Conservation (phyloP, 2,329 filamentous ascomycete species). For the Fusarium palustre region DNA sequence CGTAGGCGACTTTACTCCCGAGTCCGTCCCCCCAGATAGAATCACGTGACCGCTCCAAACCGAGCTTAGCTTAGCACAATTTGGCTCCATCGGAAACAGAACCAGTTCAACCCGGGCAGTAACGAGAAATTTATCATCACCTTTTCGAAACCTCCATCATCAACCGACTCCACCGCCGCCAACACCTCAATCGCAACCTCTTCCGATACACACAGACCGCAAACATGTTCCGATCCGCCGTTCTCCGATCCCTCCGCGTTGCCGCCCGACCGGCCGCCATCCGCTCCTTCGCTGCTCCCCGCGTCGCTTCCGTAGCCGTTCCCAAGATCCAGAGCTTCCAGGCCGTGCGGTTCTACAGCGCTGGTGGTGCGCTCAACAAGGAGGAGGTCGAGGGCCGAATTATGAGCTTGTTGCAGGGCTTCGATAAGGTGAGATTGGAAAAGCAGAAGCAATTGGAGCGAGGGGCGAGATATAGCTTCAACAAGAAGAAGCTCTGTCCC, state of each 20-base stretch:
- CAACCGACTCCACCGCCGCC: constrained; percentile 21
- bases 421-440: constrained; percentile 77
- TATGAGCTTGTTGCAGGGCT: constrained; percentile 91
- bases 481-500: neutral
- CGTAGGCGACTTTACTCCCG: constrained; percentile 12
- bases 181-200: constrained; percentile 28
- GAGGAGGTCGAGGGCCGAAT: constrained; percentile 92
- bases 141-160: constrained; percentile 26
- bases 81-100: constrained; percentile 30
- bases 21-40: too few relatives aligned
- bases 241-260: constrained; percentile 77
- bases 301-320: constrained; percentile 70
- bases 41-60: constrained; percentile 45
- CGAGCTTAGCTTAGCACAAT: constrained; percentile 45
- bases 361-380: constrained; percentile 80
- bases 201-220: constrained; percentile 1
- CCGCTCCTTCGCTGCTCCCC: constrained; percentile 64
- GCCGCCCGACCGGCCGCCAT: constrained; percentile 66
- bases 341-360: constrained; percentile 86
- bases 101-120: constrained; percentile 47
- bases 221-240: constrained; percentile 87
- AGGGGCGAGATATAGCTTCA: constrained; percentile 1
- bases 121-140: constrained; percentile 62
- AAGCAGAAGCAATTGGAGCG: constrained; percentile 3
- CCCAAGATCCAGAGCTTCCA: constrained; percentile 72